phyloP scores from a whole-genome alignment of 2,329 filamentous ascomycete genomes.

The Cryphonectria japonica region DNA sequence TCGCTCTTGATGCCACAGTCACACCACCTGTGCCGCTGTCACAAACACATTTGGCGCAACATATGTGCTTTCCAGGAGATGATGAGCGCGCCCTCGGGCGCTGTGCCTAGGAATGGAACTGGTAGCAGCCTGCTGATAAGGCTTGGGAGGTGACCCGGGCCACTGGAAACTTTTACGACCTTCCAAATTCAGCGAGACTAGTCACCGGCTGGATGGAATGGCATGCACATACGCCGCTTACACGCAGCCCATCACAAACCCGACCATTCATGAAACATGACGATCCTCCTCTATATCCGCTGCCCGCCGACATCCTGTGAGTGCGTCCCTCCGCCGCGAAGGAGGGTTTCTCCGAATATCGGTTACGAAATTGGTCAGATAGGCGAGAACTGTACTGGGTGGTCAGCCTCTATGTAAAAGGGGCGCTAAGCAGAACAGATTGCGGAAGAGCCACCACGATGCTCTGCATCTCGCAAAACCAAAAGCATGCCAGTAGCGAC shows the following conservation, averaged over 20 bases:
- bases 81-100: neutral
- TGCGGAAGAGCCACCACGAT: neutral
- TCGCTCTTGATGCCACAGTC: constrained; percentile 23
- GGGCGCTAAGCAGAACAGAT: neutral
- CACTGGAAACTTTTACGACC: constrained; percentile 26
- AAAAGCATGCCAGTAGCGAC: neutral
- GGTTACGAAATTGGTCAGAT: neutral
- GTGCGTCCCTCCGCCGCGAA: neutral
- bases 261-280: constrained; percentile 22
- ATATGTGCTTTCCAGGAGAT: neutral
- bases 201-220: constrained; percentile 15
- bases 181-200: constrained; percentile 20
- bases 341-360: neutral
- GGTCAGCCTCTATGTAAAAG: neutral
- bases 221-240: constrained; percentile 1
- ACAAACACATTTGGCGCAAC: constrained; percentile 8
- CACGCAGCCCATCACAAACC: constrained; percentile 12
- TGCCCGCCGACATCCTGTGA: constrained; percentile 3
- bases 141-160: constrained; percentile 22
- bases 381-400: neutral
- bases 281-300: constrained; percentile 11
- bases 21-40: constrained; percentile 9
- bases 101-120: constrained; percentile 14
- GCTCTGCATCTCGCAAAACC: neutral
- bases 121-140: constrained; percentile 23